phyloP scores from a whole-genome alignment of 164 flowering plant species.

The Vitis riparia region DNA sequence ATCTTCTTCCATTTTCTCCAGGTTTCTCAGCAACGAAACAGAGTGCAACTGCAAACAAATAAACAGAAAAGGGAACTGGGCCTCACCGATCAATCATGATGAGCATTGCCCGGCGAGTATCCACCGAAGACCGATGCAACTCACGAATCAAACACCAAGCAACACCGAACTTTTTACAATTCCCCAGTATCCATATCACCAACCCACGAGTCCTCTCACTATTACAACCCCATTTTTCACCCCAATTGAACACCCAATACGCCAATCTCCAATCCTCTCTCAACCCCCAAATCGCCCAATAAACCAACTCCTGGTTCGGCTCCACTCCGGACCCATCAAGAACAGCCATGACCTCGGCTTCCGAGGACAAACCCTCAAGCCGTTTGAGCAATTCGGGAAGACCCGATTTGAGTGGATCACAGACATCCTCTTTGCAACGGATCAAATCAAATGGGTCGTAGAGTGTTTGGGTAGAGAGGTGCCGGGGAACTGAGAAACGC shows the following conservation, averaged over 20 bases:
- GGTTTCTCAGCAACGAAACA: too few relatives aligned
- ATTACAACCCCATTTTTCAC: slow-evolving; percentile 40
- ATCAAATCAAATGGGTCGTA: slow-evolving; percentile 24
- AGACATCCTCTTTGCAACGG: background rate
- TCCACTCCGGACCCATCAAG: slow-evolving; percentile 45
- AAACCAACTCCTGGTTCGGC: slow-evolving; percentile 38
- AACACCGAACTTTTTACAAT: slow-evolving; percentile 52
- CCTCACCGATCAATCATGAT: slow-evolving; percentile 77
- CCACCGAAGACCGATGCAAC: slow-evolving; percentile 35
- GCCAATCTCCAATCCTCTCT: slow-evolving; percentile 76
- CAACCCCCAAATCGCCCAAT: slow-evolving; percentile 56
- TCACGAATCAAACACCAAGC: slow-evolving; percentile 79
- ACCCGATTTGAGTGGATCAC: slow-evolving; percentile 14
- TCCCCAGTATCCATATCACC: slow-evolving; percentile 78
- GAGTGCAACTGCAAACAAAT: background rate
- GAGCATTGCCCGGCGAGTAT: slow-evolving; percentile 49
- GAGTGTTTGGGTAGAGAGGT: slow-evolving; percentile 14
- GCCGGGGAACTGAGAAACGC: slow-evolving; percentile 19
- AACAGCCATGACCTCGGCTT: slow-evolving; percentile 46
- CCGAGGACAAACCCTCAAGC: slow-evolving; percentile 34
- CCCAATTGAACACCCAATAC: slow-evolving; percentile 75
- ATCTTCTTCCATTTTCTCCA: too few relatives aligned
- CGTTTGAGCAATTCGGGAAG: slow-evolving; percentile 32
- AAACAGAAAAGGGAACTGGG: background rate
- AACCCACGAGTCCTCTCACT: slow-evolving; percentile 43